These are phyloP conservation scores for Salicornia ramosissima DNA, from an alignment of 148 eudicot genomes.

Conservation along the genomic window DNA sequence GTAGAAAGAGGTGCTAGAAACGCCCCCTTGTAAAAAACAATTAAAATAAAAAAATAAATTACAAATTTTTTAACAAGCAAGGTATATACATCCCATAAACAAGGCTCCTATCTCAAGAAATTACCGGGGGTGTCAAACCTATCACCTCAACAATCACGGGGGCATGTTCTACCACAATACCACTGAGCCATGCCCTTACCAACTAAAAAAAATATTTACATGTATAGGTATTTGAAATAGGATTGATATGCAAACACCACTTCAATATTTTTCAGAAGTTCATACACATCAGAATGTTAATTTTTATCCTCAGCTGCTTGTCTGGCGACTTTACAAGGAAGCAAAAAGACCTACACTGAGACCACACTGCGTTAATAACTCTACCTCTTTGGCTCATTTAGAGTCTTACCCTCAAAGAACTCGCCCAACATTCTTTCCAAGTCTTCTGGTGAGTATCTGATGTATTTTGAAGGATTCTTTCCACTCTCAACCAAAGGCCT, in stretches of 20 bases:
- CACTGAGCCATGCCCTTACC: too few species aligned
- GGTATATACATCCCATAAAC: too few species aligned
- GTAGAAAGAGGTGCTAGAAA: too few species aligned
- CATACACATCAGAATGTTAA: constrained; percentile 3
- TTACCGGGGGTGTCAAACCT: too few species aligned
- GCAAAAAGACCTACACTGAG: background rate
- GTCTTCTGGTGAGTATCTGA: constrained; percentile 81
- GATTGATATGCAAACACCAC: background rate
- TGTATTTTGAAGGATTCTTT: constrained; percentile 84
- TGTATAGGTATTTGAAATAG: too few species aligned
- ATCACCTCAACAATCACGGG: too few species aligned
- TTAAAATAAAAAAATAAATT: too few species aligned
- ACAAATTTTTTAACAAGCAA: too few species aligned
- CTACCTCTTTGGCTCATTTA: constrained; percentile 54
- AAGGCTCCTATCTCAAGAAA: too few species aligned
- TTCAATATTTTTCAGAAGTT: background rate
- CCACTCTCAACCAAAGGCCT: constrained; percentile 84
- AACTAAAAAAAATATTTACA: too few species aligned
- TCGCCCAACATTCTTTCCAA: constrained; percentile 93
- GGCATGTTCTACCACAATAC: too few species aligned
- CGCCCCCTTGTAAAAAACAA: too few species aligned
- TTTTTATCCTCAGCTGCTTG: background rate
- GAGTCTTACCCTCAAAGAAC: constrained; percentile 80
- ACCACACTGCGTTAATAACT: background rate
- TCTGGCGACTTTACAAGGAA: constrained; percentile 22